Conservation (phyloP, 208 protist genomes). For the Leishmania major region DNA sequence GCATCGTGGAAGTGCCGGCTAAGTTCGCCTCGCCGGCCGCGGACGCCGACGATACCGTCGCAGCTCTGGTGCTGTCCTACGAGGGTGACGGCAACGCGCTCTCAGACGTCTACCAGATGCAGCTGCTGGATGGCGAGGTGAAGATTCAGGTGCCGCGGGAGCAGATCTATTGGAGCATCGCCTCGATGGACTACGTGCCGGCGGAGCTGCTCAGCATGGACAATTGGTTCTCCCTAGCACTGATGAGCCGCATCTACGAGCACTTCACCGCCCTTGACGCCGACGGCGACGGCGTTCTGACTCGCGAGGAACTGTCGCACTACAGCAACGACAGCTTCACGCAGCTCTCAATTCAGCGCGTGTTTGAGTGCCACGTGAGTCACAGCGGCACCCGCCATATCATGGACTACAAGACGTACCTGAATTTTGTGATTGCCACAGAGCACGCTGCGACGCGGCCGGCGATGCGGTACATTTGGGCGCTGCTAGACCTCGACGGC, state of each 20-base stretch:
- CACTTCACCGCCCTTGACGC: slow-evolving; percentile 87
- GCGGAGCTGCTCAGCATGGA: slow-evolving; percentile 72
- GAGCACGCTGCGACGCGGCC: slow-evolving; percentile 83
- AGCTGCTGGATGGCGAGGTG: slow-evolving; percentile 37
- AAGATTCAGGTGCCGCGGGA: slow-evolving; percentile 47
- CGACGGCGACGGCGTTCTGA: slow-evolving; percentile 87
- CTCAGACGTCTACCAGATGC: slow-evolving; percentile 73
- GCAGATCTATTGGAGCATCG: slow-evolving; percentile 77
- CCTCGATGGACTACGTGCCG: slow-evolving; percentile 66
- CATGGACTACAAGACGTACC: slow-evolving; percentile 93
- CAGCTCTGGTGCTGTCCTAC: slow-evolving; percentile 56
- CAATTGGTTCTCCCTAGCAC: slow-evolving; percentile 89
- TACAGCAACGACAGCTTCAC: slow-evolving; percentile 91
- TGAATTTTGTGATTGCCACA: slow-evolving; percentile 94
- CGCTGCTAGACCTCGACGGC: slow-evolving; percentile 79
- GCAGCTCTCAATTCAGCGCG: slow-evolving; percentile 74
- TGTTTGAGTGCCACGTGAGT: slow-evolving; percentile 90
- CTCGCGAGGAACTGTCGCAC: slow-evolving; percentile 67
- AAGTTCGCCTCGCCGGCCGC: slow-evolving; percentile 33
- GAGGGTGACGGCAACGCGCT: slow-evolving; percentile 65
- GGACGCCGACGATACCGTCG: slow-evolving; percentile 68
- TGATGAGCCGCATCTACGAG: slow-evolving; percentile 90
- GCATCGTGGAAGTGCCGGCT: slow-evolving; percentile 74
- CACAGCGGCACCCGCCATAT: slow-evolving; percentile 70
- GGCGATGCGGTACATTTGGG: slow-evolving; percentile 89